Conservation (phyloP, 2,329 filamentous ascomycete genomes). For the Xylariaceae sp. region DNA sequence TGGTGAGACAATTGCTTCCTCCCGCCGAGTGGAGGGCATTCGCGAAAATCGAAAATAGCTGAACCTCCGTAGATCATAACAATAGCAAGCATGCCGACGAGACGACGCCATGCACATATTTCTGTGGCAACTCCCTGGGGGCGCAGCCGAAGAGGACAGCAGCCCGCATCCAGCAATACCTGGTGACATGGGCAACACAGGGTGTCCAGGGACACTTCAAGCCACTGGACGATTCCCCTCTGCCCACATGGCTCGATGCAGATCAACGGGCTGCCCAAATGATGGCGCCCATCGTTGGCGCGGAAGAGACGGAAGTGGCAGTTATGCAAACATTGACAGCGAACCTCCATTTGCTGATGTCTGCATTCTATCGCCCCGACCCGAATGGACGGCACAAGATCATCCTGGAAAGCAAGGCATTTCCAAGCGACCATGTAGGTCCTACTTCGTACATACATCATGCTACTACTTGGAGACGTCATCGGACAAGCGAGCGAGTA, state of each 20-base stretch:
- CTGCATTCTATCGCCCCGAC: constrained; percentile 70
- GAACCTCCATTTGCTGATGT: constrained; percentile 72
- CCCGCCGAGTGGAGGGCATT: constrained; percentile 1
- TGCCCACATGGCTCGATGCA: constrained; percentile 62
- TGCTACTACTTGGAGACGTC: background rate
- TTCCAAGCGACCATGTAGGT: constrained; percentile 73
- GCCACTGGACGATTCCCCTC: constrained; percentile 55
- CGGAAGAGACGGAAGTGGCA: constrained; percentile 61
- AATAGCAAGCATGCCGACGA: constrained; percentile 25
- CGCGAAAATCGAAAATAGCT: constrained; percentile 19
- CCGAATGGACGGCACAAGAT: constrained; percentile 59
- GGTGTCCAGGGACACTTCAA: constrained; percentile 75
- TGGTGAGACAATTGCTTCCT: constrained; percentile 25
- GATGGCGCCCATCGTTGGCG: constrained; percentile 68
- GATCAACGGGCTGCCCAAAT: constrained; percentile 60
- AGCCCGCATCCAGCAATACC: constrained; percentile 61
- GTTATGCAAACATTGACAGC: constrained; percentile 76
- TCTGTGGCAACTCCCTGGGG: constrained; percentile 76
- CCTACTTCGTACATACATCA: background rate
- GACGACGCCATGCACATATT: constrained; percentile 51
- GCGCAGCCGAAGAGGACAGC: constrained; percentile 64
- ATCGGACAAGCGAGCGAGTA: constrained; percentile 3
- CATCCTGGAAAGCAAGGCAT: constrained; percentile 73
- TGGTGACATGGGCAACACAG: constrained; percentile 70
- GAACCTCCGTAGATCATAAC: constrained; percentile 28